Base-by-base conservation (phyloP, 495 filamentous ascomycete species). In the Talaromyces proteolyticus region DNA sequence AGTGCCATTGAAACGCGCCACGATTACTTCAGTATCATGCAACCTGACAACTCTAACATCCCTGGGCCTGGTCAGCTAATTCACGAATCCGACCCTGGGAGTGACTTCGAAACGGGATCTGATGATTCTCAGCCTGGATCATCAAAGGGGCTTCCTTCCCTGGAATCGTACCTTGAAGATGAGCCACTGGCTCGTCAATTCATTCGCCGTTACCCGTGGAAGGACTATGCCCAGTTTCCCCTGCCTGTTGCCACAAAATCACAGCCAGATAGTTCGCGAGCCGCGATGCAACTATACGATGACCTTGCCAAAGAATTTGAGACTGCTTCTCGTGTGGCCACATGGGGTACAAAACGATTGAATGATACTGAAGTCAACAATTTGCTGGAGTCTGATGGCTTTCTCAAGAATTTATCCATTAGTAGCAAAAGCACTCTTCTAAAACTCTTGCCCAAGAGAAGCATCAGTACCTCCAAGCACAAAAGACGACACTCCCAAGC, bases 291-390 rank as follows among this genome's bases (percentile, higher is more conserved):
- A 39, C 61, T 66, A 16, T 79, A 62, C 25, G 56, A 74, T 20
- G 65, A 58, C 50, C 70, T 68, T 7, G 69, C 70, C 4, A 59
- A 44, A 20, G 72, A 78, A 36, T 49, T 72, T 23, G 76, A 79
- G 38, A 73, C 66, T 10, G 53, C 63, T 24, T 90, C 87, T 4
- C 74, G 84, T 39, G 74, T 78, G 20, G 87, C 86, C 19, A 91
- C 87, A 2, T 87, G 85, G 82, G 85, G 85, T 10, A 87, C 84
- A 7, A 74, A 81, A 14, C 76, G 80, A 21, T 65, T 79, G 19
- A 86, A 80, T 56, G 68, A 86, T 34, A 60, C 76, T 2, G 86
- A 89, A 44, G 65, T 80, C 43, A 77, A 84, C 34, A 79, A 75
- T 21, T 67, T 87, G 29, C 66, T 73, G 19, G 74, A 77, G 29